Base-by-base conservation (phyloP, 306 rosid species). In the Dryas alaskensis region DNA sequence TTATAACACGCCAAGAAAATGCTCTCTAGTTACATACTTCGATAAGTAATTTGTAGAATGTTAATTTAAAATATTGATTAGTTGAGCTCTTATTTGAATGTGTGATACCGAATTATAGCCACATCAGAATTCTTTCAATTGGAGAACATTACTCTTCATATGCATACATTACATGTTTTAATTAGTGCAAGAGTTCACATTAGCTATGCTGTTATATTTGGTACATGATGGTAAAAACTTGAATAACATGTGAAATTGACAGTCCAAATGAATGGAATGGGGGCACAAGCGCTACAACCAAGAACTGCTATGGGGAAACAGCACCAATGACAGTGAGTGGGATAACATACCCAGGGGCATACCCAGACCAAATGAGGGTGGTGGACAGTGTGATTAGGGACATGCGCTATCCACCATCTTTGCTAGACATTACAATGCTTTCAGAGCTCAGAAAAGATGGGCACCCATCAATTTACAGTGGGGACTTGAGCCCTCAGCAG, bases 221-320 rank as follows among this genome's bases (percentile, higher is more conserved):
- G 6, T 52, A 17, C 51, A 64, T 25, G 65, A 42, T 65, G 31
- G 31, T 27, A 27, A 27, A 27, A 37, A 44, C 48, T 11, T 76
- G 3, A 31, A 25, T 39, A 48, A 50, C 39, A 39, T 73, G 74
- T 31, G 31, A 49, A 1, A 12, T 25, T 67, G 72, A 52, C 95
- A 94, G 98, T 77, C 97, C 89, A 65, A 85, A 70, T 59, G 98
- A 92, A 78, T 89, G 97, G 98, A 86, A 50, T 55, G 62, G 79
- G 0, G 89, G 84, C 3, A 74, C 84, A 44, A 64, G 87, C 40
- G 65, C 90, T 6, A 55, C 77, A 10, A 69, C 86, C 39, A 92
- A 78, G 87, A 92, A 89, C 73, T 95, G 98, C 78, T 92, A 95
- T 65, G 97, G 97, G 0, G 96, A 92, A 85, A 92, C 96, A 10